Evolutionary conservation across 2,329 filamentous ascomycete species (phyloP), one percentile per base, ranked within the genome.

Genomic region (Scytalidium sp.): DNA sequence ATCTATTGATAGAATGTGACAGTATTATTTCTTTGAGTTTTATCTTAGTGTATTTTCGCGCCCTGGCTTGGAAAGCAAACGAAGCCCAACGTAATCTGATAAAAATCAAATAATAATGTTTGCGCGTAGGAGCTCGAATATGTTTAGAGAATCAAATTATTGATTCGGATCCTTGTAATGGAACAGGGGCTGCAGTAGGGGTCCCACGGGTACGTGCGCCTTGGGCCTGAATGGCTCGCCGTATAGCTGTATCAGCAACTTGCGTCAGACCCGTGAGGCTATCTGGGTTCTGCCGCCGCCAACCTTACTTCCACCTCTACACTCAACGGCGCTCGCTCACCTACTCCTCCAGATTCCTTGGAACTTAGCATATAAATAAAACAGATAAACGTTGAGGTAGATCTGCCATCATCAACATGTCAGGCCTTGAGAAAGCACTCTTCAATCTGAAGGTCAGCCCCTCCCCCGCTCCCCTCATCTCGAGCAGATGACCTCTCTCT

Each of bases 381-480:
- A 15, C 32, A 36, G 7, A 36, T 4, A 36, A 10, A 10, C 32
- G 32, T 36, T 36, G 13, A 36, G 32, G 13, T 36, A 36, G 32
- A 36, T 45, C 20, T 27, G 15, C 36, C 41, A 17, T 49, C 27
- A 21, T 20, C 47, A 62, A 42, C 63, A 83, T 83, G 80, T 82
- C 80, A 25, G 79, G 80, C 53, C 74, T 83, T 50, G 79, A 83
- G 64, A 82, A 82, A 62, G 78, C 79, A 20, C 74, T 83, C 39
- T 81, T 83, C 69, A 82, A 83, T 63, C 71, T 83, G 53, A 83
- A 83, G 72, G 79, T 80, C 52, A 41, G 64, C 53, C 45, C 22
- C 44, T 36, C 32, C 32, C 32, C 32, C 32, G 32, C 32, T n/a
- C 17, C 15, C 32, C 13, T 10, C 15, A 15, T 36, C 32, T n/a